phyloP scores from a whole-genome alignment of 1,284 basidiomycete species.

The Ganoderma sp. region DNA sequence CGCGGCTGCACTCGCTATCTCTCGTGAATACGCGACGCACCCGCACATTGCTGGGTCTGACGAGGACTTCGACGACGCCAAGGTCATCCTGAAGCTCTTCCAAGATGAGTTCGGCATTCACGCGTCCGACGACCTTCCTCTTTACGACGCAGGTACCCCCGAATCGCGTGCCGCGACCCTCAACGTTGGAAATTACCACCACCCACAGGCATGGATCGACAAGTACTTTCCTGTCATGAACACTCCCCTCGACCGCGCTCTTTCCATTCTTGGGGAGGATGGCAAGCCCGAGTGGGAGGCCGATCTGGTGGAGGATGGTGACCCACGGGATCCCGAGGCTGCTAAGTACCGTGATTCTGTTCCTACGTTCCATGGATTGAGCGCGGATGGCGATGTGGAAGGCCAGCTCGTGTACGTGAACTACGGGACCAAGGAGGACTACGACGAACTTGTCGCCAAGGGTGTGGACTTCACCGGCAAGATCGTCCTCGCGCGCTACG shows the following conservation, averaged over 20 bases:
- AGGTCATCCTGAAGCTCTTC: slow-evolving; percentile 65
- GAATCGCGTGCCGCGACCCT: slow-evolving; percentile 71
- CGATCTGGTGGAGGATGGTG: slow-evolving; percentile 71
- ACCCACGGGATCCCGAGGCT: slow-evolving; percentile 67
- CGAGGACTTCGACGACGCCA: slow-evolving; percentile 70
- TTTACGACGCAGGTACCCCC: slow-evolving; percentile 69
- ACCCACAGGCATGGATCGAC: slow-evolving; percentile 78
- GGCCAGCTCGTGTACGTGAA: slow-evolving; percentile 84
- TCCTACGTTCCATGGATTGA: slow-evolving; percentile 75
- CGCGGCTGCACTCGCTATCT: slow-evolving; percentile 60
- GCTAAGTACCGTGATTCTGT: slow-evolving; percentile 61
- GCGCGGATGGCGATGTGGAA: slow-evolving; percentile 64
- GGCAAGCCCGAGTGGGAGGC: slow-evolving; percentile 72
- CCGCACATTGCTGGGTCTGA: slow-evolving; percentile 76
- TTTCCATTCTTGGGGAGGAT: slow-evolving; percentile 64
- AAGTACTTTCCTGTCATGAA: slow-evolving; percentile 86
- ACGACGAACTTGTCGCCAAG: slow-evolving; percentile 43
- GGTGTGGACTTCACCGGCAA: slow-evolving; percentile 82
- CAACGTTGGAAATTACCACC: slow-evolving; percentile 49
- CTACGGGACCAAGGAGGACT: slow-evolving; percentile 75
- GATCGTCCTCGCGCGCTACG: slow-evolving; percentile 88
- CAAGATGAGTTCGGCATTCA: slow-evolving; percentile 64
- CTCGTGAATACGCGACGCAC: slow-evolving; percentile 64
- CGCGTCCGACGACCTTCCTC: slow-evolving; percentile 47
- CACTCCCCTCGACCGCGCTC: slow-evolving; percentile 66